Base-by-base conservation (phyloP, 2,329 filamentous ascomycete genomes). In the Calonectria pseudoturangicola region DNA sequence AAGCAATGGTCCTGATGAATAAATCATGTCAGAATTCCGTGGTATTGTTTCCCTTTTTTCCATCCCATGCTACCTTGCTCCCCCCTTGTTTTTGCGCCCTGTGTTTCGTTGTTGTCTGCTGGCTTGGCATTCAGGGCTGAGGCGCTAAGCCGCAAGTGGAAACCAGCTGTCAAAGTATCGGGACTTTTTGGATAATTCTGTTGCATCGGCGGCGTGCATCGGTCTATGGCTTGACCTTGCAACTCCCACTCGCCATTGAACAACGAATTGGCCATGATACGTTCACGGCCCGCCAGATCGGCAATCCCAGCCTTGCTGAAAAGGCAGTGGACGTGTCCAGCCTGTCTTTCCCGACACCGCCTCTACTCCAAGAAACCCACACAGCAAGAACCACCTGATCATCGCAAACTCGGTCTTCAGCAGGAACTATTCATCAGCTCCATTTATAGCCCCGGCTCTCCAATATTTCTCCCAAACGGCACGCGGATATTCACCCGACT, bases 401-500 rank as follows among this genome's bases (percentile, higher is more conserved):
- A 93, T 81, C 88, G 91, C 76, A 86, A 89, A 76, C 86, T 93
- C 71, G 91, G 88, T 60, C 77, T 89, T 64, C 87, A 91, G 72
- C 94, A 97, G 79, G 91, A 94, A 77, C 90, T 98, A 47, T 97
- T 97, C 83, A 94, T 92, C 45, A 94, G 91, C 16, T 95, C 94
- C 1, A 83, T 89, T 45, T 96, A 95, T 83, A 97, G 94, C 79
- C 95, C 95, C 3, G 95, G 95, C 1, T 97, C 95, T 18, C 95
- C 95, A 3, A 92, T 98, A 13, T 95, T 98, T 79, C 89, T 96
- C 7, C 95, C 95, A 27, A 93, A 95, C 81, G 95, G 95, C 75
- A 89, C 95, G 0, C 92, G 92, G 70, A 91, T 98, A 77, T 95
- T 98, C 86, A 96, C 97, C 81, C 93, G 94, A 68, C 90, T 98